These are phyloP conservation scores for Ophiostoma quercus DNA, from an alignment of 2,329 filamentous ascomycete species.

Conservation along the genomic window DNA sequence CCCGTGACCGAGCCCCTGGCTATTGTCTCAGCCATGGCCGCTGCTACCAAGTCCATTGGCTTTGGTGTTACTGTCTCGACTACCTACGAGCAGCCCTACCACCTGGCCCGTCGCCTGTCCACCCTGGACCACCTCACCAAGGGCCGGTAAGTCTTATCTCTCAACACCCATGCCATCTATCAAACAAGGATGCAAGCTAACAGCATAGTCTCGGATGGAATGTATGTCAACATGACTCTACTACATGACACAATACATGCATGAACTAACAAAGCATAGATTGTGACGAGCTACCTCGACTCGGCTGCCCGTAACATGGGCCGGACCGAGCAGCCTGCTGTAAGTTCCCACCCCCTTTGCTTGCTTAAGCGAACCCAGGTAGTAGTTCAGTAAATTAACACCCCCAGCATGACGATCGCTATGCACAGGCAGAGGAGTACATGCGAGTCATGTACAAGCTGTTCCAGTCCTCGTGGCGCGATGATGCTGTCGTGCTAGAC, in stretches of 20 bases:
- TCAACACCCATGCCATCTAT: neutral
- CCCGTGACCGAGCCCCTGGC: constrained; percentile 64
- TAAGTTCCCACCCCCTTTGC: neutral
- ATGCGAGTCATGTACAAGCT: constrained; percentile 29
- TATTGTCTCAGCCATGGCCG: constrained; percentile 34
- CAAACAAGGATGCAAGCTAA: neutral
- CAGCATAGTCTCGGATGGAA: constrained; percentile 13
- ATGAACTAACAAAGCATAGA: constrained; percentile 15
- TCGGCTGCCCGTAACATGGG: constrained; percentile 27
- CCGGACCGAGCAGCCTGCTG: constrained; percentile 17
- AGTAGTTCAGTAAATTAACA: neutral
- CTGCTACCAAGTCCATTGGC: constrained; percentile 26
- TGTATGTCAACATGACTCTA: constrained; percentile 1
- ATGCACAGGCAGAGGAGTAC: constrained; percentile 29
- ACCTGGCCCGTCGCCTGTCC: constrained; percentile 25
- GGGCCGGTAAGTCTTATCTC: constrained; percentile 4
- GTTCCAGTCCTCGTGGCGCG: constrained; percentile 25
- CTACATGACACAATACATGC: neutral
- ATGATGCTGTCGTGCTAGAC: constrained; percentile 26
- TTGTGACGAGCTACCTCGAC: constrained; percentile 28
- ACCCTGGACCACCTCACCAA: constrained; percentile 26
- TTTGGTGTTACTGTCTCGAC: constrained; percentile 27
- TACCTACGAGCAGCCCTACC: constrained; percentile 27
- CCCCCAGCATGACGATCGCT: constrained; percentile 29
- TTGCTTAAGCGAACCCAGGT: neutral